Evolutionary conservation across 2,329 filamentous ascomycete genomes (phyloP).

Genomic region (Rhynchosporium graminicola): DNA sequence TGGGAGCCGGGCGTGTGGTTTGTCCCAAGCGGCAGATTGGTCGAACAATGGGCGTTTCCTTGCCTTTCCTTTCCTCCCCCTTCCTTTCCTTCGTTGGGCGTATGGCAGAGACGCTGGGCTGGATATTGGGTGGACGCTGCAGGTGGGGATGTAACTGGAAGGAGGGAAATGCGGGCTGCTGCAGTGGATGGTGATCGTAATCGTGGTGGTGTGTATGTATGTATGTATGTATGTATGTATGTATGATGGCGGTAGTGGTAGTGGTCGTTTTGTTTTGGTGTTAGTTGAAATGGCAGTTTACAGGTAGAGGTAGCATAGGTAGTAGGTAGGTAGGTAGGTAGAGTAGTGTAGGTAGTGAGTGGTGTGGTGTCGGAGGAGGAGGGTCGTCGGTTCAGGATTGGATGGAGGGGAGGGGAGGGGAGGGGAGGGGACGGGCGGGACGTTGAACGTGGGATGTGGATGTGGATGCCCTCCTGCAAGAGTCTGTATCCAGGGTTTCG

Average conservation of each 20-base stretch:
- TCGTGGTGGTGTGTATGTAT: too few relatives aligned
- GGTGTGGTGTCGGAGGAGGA: slow-evolving; percentile 1
- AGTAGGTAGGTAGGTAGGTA: too few relatives aligned
- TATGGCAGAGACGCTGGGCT: not conserved
- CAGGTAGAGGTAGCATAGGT: too few relatives aligned
- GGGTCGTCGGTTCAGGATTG: not conserved
- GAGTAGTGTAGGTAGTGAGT: not conserved
- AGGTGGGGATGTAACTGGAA: not conserved
- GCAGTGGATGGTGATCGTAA: too few relatives aligned
- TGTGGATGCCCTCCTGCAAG: not conserved
- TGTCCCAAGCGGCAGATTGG: too few relatives aligned
- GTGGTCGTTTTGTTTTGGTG: too few relatives aligned
- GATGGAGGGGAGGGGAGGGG: not conserved
- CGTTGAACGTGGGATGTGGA: not conserved
- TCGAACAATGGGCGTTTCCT: too few relatives aligned
- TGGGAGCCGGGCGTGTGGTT: not conserved
- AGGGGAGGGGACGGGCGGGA: not conserved
- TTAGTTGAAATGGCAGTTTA: too few relatives aligned
- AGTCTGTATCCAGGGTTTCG: too few relatives aligned
- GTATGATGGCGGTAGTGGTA: too few relatives aligned
- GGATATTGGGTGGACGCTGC: not conserved
- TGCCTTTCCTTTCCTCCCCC: too few relatives aligned
- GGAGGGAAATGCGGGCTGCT: not conserved
- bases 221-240: too few relatives aligned
- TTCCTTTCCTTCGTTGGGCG: not conserved